phyloP scores from a whole-genome alignment of 768 basidiomycete species.

The Tulasnella sp. region DNA sequence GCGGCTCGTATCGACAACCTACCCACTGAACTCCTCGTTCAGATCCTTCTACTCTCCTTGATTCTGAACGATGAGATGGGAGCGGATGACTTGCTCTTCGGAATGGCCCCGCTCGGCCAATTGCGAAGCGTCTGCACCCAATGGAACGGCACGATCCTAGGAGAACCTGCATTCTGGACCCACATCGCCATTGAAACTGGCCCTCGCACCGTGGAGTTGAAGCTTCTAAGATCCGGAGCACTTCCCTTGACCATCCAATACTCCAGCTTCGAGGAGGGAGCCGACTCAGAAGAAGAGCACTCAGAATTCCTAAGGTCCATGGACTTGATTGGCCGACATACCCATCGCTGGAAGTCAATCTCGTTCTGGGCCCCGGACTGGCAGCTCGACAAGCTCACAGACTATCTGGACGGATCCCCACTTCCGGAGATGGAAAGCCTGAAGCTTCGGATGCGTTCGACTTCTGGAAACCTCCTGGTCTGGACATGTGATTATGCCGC shows the following conservation, averaged over 20 bases:
- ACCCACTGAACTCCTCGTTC: neutral
- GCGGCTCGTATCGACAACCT: neutral
- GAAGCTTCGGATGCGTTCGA: neutral
- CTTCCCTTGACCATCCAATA: neutral
- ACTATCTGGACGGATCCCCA: neutral
- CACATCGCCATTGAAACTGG: neutral
- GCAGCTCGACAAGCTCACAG: neutral
- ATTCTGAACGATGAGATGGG: neutral
- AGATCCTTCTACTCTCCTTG: neutral
- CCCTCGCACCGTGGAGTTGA: neutral
- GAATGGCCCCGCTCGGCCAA: neutral
- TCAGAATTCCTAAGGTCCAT: neutral
- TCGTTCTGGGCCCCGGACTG: neutral
- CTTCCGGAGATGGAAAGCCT: neutral
- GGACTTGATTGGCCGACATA: neutral
- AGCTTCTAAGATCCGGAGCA: neutral
- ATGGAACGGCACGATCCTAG: neutral
- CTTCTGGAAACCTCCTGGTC: neutral
- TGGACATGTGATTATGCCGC: neutral
- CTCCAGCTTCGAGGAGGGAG: neutral
- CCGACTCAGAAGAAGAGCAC: neutral
- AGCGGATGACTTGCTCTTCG: neutral
- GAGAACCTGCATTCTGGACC: neutral
- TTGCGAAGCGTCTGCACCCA: neutral
- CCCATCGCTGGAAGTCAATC: neutral